Base-by-base conservation (phyloP, 495 filamentous ascomycete genomes). In the Pseudevernia furfuracea region DNA sequence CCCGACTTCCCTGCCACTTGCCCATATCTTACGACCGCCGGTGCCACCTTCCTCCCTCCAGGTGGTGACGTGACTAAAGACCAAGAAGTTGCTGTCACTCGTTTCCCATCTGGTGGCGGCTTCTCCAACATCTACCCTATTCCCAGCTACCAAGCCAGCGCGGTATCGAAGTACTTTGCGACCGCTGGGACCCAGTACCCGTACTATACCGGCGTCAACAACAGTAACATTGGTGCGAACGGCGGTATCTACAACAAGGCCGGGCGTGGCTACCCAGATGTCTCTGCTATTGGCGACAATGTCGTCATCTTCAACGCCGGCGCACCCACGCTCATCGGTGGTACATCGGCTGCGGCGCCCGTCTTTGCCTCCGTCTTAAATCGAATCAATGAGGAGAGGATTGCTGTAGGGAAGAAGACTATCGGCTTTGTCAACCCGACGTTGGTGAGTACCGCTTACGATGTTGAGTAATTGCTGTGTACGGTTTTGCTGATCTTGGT, bases 81-180 rank as follows among this genome's bases (percentile, higher is more conserved):
- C 61, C 70, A 79, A 61, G 73, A 81, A 64, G 72, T 74, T 61
- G 66, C 80, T 66, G 69, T 76, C 52, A 66, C 71, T 30, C 67
- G 81, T 62, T 78, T 83, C 73, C 71, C 75, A 15, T 84, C 81
- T 7, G 85, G 86, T 28, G 85, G 87, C 43, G 87, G 86, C 5
- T 89, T 90, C 72, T 84, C 80, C 64, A 89, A 89, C 69, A 75
- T 88, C 69, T 91, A 85, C 74, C 68, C 75, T 43, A 72, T 78
- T 14, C 85, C 87, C 0, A 59, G 63, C 17, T 91, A 84, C 68
- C 87, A 91, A 70, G 52, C 76, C 6, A 44, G 66, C 6, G 80
- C 80, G 0, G 82, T 91, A 1, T 68, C 72, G 0, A 67, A 70
- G 46, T 87, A 81, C 73, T 75, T 87, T 58, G 62, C 64, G 15